A percentile compares a stretch with the other conserved stretches of the same genome.
These are phyloP conservation scores for Echites panduratus DNA, from an alignment of 257 asterid genomes.

Conservation along the genomic window DNA sequence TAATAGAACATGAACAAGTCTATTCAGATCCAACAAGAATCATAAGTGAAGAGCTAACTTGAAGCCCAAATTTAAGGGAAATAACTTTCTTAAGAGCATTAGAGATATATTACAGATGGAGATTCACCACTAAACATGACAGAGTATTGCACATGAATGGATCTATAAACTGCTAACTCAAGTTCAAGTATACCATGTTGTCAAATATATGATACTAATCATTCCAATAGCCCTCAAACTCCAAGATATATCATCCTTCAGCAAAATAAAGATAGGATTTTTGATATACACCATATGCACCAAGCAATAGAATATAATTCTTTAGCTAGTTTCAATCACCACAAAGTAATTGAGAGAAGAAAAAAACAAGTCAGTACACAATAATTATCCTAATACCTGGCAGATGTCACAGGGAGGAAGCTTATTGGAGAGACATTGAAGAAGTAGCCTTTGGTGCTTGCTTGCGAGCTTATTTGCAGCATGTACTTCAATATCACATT, in stretches of 20 bases:
- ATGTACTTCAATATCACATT: constrained; percentile 82
- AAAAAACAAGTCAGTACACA: background rate
- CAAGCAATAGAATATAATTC: background rate
- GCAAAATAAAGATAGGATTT: background rate
- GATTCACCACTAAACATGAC: background rate
- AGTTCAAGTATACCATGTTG: background rate
- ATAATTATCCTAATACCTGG: constrained; percentile 40
- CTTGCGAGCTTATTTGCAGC: constrained; percentile 96
- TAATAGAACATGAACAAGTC: background rate
- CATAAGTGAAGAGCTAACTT: background rate
- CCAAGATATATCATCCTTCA: background rate
- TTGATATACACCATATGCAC: background rate
- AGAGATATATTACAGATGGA: too few species aligned
- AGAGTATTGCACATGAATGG: background rate
- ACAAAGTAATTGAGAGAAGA: background rate
- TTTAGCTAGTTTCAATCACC: background rate
- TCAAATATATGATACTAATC: background rate
- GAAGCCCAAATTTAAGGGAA: background rate
- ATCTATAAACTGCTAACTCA: background rate
- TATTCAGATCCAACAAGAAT: background rate
- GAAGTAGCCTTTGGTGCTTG: constrained; percentile 90
- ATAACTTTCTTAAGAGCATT: background rate
- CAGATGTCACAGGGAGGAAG: constrained; percentile 96
- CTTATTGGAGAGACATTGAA: constrained; percentile 70
- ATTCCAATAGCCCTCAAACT: background rate